A percentile compares a stretch with the other conserved stretches of the same genome.
These are phyloP conservation scores for Citrullus amarus DNA, from an alignment of 306 rosid genomes.

Conservation along the genomic window DNA sequence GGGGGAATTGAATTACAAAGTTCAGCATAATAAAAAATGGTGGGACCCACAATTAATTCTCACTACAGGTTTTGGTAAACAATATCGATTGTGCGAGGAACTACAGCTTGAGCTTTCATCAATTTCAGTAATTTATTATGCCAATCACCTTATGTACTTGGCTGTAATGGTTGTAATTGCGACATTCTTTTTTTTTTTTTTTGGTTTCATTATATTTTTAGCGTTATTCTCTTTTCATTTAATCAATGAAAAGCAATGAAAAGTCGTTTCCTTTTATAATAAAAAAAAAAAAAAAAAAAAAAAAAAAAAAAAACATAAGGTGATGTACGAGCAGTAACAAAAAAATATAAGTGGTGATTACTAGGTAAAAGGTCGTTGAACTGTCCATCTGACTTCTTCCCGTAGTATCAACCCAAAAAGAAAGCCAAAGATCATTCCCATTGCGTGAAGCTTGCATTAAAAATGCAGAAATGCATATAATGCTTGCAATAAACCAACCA, in stretches of 20 bases:
- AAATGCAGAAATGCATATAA: constrained; percentile 69
- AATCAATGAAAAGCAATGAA: too few species aligned
- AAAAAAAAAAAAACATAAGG: too few species aligned
- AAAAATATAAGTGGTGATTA: constrained; percentile 9
- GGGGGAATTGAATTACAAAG: too few species aligned
- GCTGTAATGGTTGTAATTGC: too few species aligned
- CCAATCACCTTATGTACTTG: not conserved
- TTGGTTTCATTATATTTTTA: too few species aligned
- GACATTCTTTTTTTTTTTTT: too few species aligned
- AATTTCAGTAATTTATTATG: not conserved
- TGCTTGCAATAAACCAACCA: constrained; percentile 54
- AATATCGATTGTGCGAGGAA: not conserved
- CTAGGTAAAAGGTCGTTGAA: constrained; percentile 76
- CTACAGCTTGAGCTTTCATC: not conserved
- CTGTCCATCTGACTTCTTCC: constrained; percentile 37
- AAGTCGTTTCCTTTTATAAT: too few species aligned
- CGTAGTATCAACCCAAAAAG: constrained; percentile 87
- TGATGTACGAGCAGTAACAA: not conserved
- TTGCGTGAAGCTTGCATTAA: constrained; percentile 95
- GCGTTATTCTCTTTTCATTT: too few species aligned
- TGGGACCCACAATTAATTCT: too few species aligned
- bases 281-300: too few species aligned
- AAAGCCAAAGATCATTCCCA: constrained; percentile 94
- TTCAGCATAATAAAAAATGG: too few species aligned
- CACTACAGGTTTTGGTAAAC: too few species aligned